These are phyloP conservation scores for Nicotiana otophora DNA, from an alignment of 257 asterid species.

Conservation along the genomic window DNA sequence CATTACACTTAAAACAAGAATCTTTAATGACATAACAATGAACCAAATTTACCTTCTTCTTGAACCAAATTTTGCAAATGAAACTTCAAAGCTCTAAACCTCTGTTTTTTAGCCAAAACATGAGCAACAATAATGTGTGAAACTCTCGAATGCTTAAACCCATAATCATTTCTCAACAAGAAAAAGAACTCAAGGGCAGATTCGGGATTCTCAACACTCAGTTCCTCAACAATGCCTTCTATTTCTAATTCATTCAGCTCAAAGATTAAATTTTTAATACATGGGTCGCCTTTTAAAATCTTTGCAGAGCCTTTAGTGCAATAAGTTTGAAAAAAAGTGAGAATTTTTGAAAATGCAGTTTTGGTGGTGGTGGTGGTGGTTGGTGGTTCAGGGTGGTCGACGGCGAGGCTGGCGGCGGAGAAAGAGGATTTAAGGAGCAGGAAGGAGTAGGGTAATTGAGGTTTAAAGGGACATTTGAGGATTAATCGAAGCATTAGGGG, in stretches of 20 bases:
- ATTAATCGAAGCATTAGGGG: conserved; percentile 34
- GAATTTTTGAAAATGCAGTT: conserved; percentile 25
- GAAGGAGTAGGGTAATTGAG: conserved; percentile 19
- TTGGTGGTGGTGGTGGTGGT: background rate
- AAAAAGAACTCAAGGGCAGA: conserved; percentile 61
- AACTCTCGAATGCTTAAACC: conserved; percentile 38
- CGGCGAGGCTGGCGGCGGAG: conserved; percentile 30
- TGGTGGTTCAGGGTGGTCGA: conserved; percentile 11
- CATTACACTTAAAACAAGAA: background rate
- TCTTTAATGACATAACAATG: background rate
- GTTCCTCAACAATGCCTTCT: conserved; percentile 33
- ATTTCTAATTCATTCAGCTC: conserved; percentile 37
- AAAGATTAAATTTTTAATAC: conserved; percentile 27
- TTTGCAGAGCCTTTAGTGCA: conserved; percentile 19
- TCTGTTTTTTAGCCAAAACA: conserved; percentile 50
- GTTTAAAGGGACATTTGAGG: conserved; percentile 27
- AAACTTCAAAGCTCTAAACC: conserved; percentile 42
- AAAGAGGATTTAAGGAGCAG: conserved; percentile 12
- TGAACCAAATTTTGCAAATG: conserved; percentile 49
- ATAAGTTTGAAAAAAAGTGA: conserved; percentile 30
- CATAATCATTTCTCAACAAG: conserved; percentile 46
- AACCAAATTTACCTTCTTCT: background rate
- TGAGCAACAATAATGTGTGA: conserved; percentile 46
- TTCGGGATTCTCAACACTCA: conserved; percentile 27
- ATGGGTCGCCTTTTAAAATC: conserved; percentile 23